Conservation (phyloP, 2,329 filamentous ascomycete species). For the Camptophora hylomeconis region DNA sequence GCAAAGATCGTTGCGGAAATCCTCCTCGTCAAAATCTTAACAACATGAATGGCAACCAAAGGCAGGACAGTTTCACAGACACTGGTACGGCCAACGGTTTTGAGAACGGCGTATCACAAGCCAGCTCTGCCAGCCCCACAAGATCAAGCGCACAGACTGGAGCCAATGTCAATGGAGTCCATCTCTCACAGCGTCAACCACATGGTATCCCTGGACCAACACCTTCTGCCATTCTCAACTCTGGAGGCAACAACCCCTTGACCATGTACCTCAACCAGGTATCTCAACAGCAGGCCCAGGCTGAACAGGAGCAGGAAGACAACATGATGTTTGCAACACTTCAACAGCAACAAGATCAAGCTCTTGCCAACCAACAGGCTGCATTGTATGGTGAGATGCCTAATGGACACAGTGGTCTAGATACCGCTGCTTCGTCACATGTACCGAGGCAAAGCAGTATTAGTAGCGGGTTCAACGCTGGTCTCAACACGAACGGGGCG, state of each 20-base stretch:
- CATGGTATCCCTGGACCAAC: conserved; percentile 40
- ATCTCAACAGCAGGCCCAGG: conserved; percentile 43
- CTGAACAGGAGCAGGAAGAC: conserved; percentile 47
- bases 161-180: conserved; percentile 38
- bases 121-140: conserved; percentile 49
- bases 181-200: conserved; percentile 41
- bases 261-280: conserved; percentile 88
- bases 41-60: conserved; percentile 46
- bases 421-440: conserved; percentile 23
- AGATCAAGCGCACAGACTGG: conserved; percentile 40
- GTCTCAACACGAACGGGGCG: conserved; percentile 36
- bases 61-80: conserved; percentile 45
- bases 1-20: conserved; percentile 96
- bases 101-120: conserved; percentile 40
- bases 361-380: conserved; percentile 62
- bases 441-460: conserved; percentile 31
- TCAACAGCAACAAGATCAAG: conserved; percentile 50
- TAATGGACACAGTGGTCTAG: conserved; percentile 41
- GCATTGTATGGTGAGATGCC: conserved; percentile 61
- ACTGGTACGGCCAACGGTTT: conserved; percentile 46
- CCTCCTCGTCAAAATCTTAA: conserved; percentile 74
- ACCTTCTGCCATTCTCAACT: conserved; percentile 64
- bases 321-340: conserved; percentile 28
- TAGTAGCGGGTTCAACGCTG: conserved; percentile 16
- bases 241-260: conserved; percentile 68